Evolutionary conservation across 2,329 filamentous ascomycete genomes (phyloP).

Genomic region (Hypoxylon sp.): DNA sequence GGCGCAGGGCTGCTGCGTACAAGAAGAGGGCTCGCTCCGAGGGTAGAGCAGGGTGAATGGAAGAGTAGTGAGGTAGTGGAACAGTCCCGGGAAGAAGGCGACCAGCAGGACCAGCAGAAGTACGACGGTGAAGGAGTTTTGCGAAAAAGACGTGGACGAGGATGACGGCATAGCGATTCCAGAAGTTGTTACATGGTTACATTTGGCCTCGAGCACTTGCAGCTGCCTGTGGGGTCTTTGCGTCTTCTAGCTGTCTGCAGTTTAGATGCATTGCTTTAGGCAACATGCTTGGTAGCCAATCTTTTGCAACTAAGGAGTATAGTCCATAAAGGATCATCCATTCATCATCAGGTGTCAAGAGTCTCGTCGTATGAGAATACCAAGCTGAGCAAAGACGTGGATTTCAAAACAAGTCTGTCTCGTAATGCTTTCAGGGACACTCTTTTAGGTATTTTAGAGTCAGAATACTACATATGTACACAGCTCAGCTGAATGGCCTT

Average conservation of each 20-base stretch:
- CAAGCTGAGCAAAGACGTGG: neutral
- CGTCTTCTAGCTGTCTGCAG: too few species aligned
- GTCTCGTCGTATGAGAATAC: neutral
- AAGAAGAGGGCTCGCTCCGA: slow-evolving; percentile 16
- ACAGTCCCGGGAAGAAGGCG: slow-evolving; percentile 60
- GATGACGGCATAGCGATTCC: slow-evolving; percentile 52
- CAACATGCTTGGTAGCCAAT: too few species aligned
- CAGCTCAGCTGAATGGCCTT: too few species aligned
- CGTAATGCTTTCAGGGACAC: slow-evolving; percentile 12
- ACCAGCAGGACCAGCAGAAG: slow-evolving; percentile 59
- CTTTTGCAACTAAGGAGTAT: slow-evolving; percentile 2
- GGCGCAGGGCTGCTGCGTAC: slow-evolving; percentile 14
- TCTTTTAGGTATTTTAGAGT: slow-evolving; percentile 36
- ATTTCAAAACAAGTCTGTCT: neutral
- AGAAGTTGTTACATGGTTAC: slow-evolving; percentile 26
- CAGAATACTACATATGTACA: slow-evolving; percentile 40
- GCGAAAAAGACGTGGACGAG: slow-evolving; percentile 45
- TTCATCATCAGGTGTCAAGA: neutral
- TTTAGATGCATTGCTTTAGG: neutral
- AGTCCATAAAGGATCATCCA: neutral
- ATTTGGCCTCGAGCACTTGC: slow-evolving; percentile 13
- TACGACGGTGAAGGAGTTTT: slow-evolving; percentile 52
- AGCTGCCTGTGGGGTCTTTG: slow-evolving; percentile 43
- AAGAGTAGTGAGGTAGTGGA: slow-evolving; percentile 60
- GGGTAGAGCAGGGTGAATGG: slow-evolving; percentile 53